Base-by-base conservation (phyloP, 495 filamentous ascomycete genomes). In the Bathelium albidoporum region DNA sequence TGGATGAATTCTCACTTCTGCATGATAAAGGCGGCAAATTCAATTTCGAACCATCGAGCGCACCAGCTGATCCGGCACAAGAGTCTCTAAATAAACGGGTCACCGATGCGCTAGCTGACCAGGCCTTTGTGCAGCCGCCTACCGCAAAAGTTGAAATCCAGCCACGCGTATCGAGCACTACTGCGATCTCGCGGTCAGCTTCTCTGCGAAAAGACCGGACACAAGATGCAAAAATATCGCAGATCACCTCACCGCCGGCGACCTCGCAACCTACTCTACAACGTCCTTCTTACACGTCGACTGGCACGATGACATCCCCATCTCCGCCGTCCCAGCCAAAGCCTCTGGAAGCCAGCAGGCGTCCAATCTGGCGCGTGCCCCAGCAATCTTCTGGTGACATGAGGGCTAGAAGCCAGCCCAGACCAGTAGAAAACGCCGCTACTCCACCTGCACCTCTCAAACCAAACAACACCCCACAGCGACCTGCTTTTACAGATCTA, bases 1-100 rank as follows among this genome's bases (percentile, higher is more conserved):
- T 98, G 32, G 93, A 98, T 64, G 90, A 97, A 66, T 98, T 98
- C 71, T 84, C 91, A 28, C 80, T 97, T 44, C 78, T 96, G 45
- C 90, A 96, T 66, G 91, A 96, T 67, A 84, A 87, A 44, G 89
- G 90, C 14, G 78, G 83, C 59, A 94, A 91, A 62, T 97, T 96
- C 72, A 87, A 94, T n/a, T 97, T 97, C 71, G 84, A 87, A 5
- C 72, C 81, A 58, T 72, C 80, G 20, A 70, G 77, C 44, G 75
- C 79, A 34, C 68, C 80, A 14, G 49, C 0, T 24, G 73, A 74
- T 16, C 74, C 82, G 41, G 76, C 80, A 60, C 74, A 84, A 49
- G 83, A 82, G 39, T 83, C 86, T 64, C 77, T 96, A 29, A 85
- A 82, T 39, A 83, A 88, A 69, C 79, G 89, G 60, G 87, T 96